Conservation (phyloP, 306 rosid species). For the Potentilla sterilis region DNA sequence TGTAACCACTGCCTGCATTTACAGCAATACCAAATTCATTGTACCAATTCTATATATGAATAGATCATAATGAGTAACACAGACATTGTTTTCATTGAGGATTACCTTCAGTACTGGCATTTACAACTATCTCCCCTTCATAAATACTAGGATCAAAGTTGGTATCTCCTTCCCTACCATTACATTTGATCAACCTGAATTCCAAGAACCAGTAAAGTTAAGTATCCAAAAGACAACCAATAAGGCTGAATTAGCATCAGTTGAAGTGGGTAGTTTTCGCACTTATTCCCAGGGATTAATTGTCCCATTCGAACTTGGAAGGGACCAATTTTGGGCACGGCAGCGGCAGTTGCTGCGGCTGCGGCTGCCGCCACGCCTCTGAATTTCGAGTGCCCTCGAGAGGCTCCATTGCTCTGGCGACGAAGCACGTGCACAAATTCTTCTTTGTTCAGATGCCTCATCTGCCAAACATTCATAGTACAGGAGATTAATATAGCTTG, state of each 20-base stretch:
- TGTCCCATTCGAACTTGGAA: constrained; percentile 36
- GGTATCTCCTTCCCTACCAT: constrained; percentile 19
- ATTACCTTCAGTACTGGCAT: constrained; percentile 27
- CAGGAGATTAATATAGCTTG: neutral
- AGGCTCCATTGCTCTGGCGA: constrained; percentile 43
- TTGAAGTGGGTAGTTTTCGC: constrained; percentile 16
- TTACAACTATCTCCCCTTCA: constrained; percentile 26
- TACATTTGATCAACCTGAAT: constrained; percentile 18
- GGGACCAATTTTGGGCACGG: constrained; percentile 39
- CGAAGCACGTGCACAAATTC: constrained; percentile 48
- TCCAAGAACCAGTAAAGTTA: neutral
- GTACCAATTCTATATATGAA: constrained; percentile 7
- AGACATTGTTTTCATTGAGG: neutral
- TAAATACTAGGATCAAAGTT: constrained; percentile 21
- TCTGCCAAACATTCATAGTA: constrained; percentile 19
- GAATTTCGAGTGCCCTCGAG: constrained; percentile 41
- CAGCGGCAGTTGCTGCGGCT: neutral
- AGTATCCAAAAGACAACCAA: neutral
- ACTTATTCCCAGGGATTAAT: constrained; percentile 34
- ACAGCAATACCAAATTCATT: neutral
- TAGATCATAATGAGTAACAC: neutral
- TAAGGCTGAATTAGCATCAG: constrained; percentile 10
- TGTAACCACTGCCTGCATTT: constrained; percentile 39
- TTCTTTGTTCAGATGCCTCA: constrained; percentile 38
- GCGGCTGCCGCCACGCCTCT: constrained; percentile 21